Base-by-base conservation (phyloP, 495 filamentous ascomycete species). In the Penicillium malachiteum region DNA sequence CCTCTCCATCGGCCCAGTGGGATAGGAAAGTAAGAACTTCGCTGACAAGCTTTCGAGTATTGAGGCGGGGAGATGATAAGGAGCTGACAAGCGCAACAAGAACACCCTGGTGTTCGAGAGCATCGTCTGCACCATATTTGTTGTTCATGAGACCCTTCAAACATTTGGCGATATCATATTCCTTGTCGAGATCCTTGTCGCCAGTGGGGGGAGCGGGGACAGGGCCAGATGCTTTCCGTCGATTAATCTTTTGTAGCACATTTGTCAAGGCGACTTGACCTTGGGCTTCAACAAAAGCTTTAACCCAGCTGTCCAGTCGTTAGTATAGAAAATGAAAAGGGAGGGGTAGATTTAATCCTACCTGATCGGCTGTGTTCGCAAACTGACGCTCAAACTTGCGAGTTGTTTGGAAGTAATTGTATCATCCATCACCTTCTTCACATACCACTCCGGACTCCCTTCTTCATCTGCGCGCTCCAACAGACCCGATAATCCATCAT, bases 151-250 rank as follows among this genome's bases (percentile, higher is more conserved):
- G 71, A 45, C 91, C 90, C 73, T 97, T 98, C 48, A 98, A 71
- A 73, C 95, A 97, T 74, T 98, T 98, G 56, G 95, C 84, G 61
- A 98, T 96, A 65, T 97, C 94, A 71, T 97, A 97, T 74, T 98
- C 94, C 50, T 88, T 85, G 61, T 98, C 94, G 46, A 96, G 75
- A 64, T 96, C 91, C 69, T 91, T 92, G 58, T 96, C 91, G 17
- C 85, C 81, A 33, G 73, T 73, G 10, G 85, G 80, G 6, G 86
- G 83, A 31, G 85, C 84, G 30, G 81, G 80, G 8, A 85, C 78
- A 14, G 87, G 87, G 7, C 92, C 92, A 57, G 87, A 79, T 13
- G 82, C 86, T 63, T 91, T 91, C 67, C 84, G 83, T 53, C 92
- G 85, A 68, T 96, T 97, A 71, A 97, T 92, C 70, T 96, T 96